These are phyloP conservation scores for Eruca vesicaria DNA, from an alignment of 441 rosid genomes.

Conservation along the genomic window DNA sequence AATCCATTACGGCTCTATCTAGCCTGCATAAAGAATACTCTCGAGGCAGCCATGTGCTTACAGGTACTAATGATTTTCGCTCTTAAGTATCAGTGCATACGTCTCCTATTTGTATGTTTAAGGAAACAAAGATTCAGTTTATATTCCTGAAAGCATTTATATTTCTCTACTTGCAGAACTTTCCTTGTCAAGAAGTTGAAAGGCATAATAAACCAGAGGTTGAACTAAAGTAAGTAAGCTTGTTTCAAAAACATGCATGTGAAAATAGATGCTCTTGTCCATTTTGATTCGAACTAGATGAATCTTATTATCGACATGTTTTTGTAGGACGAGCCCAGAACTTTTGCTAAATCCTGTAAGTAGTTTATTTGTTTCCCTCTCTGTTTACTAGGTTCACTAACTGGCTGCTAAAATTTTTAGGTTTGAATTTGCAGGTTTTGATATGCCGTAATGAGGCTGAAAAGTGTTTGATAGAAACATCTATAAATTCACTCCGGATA, in stretches of 20 bases:
- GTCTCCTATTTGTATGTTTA: conserved; percentile 2
- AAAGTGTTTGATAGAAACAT: conserved; percentile 93
- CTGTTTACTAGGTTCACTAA: conserved; percentile 9
- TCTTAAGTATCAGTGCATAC: too few species aligned
- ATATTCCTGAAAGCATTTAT: conserved; percentile 15
- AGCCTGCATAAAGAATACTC: conserved; percentile 87
- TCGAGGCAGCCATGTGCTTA: conserved; percentile 93
- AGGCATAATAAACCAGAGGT: conserved; percentile 99
- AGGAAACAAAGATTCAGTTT: background rate
- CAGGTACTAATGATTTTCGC: conserved; percentile 43
- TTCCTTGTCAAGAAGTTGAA: conserved; percentile 99
- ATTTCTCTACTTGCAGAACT: conserved; percentile 77
- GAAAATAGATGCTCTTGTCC: conserved; percentile 9
- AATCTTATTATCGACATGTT: conserved; percentile 24
- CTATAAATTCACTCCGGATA: conserved; percentile 89
- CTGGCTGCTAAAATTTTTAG: background rate
- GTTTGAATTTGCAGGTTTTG: conserved; percentile 57
- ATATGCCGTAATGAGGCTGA: conserved; percentile 96
- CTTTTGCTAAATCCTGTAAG: conserved; percentile 93
- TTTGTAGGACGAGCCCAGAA: conserved; percentile 90
- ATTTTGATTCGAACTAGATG: conserved; percentile 5
- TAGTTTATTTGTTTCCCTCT: conserved; percentile 21
- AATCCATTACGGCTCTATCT: conserved; percentile 69
- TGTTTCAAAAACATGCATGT: conserved; percentile 23
- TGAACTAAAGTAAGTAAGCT: conserved; percentile 82